phyloP scores from a whole-genome alignment of 257 asterid genomes.

The Eustoma russellianum region DNA sequence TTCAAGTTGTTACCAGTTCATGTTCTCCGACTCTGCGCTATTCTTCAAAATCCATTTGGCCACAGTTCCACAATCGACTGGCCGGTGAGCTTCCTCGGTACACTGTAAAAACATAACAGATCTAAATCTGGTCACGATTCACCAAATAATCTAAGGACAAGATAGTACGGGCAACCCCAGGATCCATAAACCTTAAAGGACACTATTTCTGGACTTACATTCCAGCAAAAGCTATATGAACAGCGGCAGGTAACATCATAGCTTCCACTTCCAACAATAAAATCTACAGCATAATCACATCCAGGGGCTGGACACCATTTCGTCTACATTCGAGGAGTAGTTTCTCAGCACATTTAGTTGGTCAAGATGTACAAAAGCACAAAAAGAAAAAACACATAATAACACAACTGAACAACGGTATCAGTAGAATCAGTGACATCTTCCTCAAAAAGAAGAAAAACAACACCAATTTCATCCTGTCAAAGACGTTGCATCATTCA shows the following conservation, averaged over 20 bases:
- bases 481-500: too few relatives aligned
- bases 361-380: too few relatives aligned
- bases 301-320: conserved; percentile 99
- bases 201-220: conserved; percentile 36
- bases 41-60: conserved; percentile 49
- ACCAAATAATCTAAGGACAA: conserved; percentile 2
- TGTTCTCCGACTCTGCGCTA: conserved; percentile 48
- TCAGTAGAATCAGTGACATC: too few relatives aligned
- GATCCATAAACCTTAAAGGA: conserved; percentile 5
- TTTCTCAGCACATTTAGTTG: too few relatives aligned
- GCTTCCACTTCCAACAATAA: conserved; percentile 74
- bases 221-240: conserved; percentile 86
- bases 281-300: conserved; percentile 86
- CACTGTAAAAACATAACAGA: conserved; percentile 24
- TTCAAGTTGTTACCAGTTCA: conserved; percentile 34
- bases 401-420: too few relatives aligned
- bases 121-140: neutral
- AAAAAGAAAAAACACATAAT: too few relatives aligned
- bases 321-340: conserved; percentile 29
- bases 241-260: conserved; percentile 80
- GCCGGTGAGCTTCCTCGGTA: conserved; percentile 50
- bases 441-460: too few relatives aligned
- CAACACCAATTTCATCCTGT: too few relatives aligned
- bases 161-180: too few relatives aligned
- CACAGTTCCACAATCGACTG: conserved; percentile 52